Conservation (phyloP, 805 yeast genomes). For the Pichia paraexigua region DNA sequence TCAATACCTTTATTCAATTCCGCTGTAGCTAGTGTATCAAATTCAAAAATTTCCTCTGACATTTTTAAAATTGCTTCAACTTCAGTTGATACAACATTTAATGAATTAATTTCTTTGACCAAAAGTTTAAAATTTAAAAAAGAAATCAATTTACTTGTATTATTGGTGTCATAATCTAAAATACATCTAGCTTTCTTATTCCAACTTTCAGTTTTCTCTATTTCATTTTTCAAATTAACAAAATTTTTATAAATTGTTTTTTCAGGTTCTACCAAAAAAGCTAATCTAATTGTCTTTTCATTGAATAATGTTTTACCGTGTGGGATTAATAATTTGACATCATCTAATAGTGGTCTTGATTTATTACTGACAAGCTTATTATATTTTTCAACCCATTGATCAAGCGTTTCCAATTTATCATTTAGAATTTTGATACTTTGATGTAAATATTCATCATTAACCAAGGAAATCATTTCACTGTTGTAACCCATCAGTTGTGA, state of each 20-base stretch:
- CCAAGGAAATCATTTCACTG: conserved; percentile 35
- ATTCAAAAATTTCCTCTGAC: conserved; percentile 43
- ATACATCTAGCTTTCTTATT: conserved; percentile 47
- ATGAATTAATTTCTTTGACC: conserved; percentile 37
- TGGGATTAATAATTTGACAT: conserved; percentile 34
- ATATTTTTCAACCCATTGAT: conserved; percentile 45
- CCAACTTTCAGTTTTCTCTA: conserved; percentile 42
- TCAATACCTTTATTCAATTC: conserved; percentile 27
- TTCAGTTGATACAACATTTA: conserved; percentile 50
- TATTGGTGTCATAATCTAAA: conserved; percentile 26
- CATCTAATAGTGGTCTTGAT: conserved; percentile 39
- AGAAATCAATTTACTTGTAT: not conserved
- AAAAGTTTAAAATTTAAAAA: conserved; percentile 32
- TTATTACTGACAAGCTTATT: conserved; percentile 32
- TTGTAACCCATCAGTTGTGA: conserved; percentile 6
- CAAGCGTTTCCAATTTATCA: conserved; percentile 37
- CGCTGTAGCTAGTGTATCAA: conserved; percentile 38
- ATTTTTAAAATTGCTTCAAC: conserved; percentile 50
- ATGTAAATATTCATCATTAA: conserved; percentile 46
- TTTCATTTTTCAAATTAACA: conserved; percentile 31
- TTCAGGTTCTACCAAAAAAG: conserved; percentile 3
- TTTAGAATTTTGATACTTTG: conserved; percentile 30
- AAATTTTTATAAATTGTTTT: conserved; percentile 16
- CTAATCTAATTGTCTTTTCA: conserved; percentile 4
- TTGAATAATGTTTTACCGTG: conserved; percentile 49